A percentile compares a stretch with the other conserved stretches of the same genome.
These are phyloP conservation scores for Chamaenerion angustifolium DNA, from an alignment of 345 rosid species.

Conservation along the genomic window DNA sequence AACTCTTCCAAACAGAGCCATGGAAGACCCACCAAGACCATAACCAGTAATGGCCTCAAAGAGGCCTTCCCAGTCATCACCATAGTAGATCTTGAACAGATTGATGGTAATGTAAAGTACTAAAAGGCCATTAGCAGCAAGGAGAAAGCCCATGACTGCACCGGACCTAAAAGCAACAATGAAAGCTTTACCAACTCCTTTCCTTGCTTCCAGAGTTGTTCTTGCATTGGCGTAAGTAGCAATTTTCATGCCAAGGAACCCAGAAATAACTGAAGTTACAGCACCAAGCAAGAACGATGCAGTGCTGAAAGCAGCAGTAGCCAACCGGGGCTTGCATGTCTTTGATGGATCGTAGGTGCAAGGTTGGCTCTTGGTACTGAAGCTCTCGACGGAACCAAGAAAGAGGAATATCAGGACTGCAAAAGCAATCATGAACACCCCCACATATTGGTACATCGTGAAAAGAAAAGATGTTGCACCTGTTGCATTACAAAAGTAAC, in stretches of 20 bases:
- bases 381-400: conserved; percentile 13
- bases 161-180: conserved; percentile 14
- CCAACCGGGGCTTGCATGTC: conserved; percentile 9
- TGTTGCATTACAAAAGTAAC: conserved; percentile 4
- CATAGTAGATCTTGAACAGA: conserved; percentile 11
- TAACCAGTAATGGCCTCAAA: conserved; percentile 12
- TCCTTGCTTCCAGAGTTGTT: conserved; percentile 32
- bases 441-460: conserved; percentile 13
- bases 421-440: conserved; percentile 13
- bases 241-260: conserved; percentile 34
- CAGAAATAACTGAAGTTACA: conserved; percentile 24
- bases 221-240: conserved; percentile 36
- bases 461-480: conserved; percentile 10
- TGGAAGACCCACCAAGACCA: conserved; percentile 13
- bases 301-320: conserved; percentile 10
- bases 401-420: conserved; percentile 10
- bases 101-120: conserved; percentile 10
- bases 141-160: conserved; percentile 14
- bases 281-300: conserved; percentile 21
- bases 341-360: conserved; percentile 3
- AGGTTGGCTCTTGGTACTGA: conserved; percentile 10
- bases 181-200: conserved; percentile 18
- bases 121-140: conserved; percentile 11
- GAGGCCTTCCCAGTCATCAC: conserved; percentile 13
- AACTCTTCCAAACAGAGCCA: conserved; percentile 14